Percentiles rank a stretch among this genome's conserved stretches.
These are phyloP conservation scores for Ophiostoma himal-ulmi DNA, from an alignment of 2,329 filamentous ascomycete genomes.

Conservation along the genomic window DNA sequence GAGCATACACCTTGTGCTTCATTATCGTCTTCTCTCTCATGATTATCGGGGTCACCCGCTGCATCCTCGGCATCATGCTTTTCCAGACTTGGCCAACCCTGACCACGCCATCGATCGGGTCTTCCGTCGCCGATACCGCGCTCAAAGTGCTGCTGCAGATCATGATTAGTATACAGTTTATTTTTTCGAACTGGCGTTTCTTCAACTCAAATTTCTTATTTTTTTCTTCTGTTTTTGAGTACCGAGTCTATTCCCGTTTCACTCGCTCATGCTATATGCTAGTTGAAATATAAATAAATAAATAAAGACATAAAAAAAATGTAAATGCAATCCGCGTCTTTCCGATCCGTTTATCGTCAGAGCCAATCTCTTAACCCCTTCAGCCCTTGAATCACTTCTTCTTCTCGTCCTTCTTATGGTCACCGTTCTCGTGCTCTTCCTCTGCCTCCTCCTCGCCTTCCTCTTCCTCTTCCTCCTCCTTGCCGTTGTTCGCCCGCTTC, in stretches of 20 bases:
- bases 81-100: background rate
- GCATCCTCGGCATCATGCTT: background rate
- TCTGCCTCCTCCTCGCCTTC: conserved; percentile 36
- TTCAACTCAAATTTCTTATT: background rate
- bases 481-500: conserved; percentile 32
- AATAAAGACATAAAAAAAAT: background rate
- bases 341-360: background rate
- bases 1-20: background rate
- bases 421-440: conserved; percentile 34
- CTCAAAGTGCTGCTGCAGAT: background rate
- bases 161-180: background rate
- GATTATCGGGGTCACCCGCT: background rate
- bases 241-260: background rate
- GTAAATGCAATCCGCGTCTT: background rate
- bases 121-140: background rate
- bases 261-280: background rate
- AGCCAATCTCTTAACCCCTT: background rate
- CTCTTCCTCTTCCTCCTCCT: conserved; percentile 39
- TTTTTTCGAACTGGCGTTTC: background rate
- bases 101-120: background rate
- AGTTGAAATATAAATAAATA: background rate
- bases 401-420: conserved; percentile 11
- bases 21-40: background rate
- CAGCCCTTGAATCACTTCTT: background rate
- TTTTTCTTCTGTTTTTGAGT: background rate